Conservation (phyloP, 2,329 filamentous ascomycete species). For the Ascochyta viciae-villosae region DNA sequence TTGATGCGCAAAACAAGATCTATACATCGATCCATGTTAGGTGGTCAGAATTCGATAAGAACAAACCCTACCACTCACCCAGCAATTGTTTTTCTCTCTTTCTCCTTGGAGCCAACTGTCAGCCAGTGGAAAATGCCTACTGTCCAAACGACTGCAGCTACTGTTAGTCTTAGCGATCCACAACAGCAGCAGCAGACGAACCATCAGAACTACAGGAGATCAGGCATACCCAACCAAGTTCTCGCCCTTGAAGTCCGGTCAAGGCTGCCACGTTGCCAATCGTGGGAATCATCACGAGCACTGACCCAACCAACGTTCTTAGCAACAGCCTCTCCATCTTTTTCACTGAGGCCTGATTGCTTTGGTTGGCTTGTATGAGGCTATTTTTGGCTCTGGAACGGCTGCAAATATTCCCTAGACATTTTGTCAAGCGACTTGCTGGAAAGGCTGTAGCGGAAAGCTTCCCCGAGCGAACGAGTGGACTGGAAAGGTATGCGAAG, state of each 20-base stretch:
- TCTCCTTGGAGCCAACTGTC: conserved; percentile 36
- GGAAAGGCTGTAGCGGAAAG: conserved; percentile 5
- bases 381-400: conserved; percentile 3
- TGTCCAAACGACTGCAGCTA: conserved; percentile 44
- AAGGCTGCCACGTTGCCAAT: conserved; percentile 48
- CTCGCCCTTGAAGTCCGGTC: conserved; percentile 38
- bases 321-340: conserved; percentile 37
- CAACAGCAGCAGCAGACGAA: conserved; percentile 23
- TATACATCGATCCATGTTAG: not conserved
- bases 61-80: not conserved
- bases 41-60: not conserved
- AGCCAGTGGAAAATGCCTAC: conserved; percentile 47
- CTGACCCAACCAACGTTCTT: conserved; percentile 42
- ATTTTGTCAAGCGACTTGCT: conserved; percentile 22
- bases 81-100: conserved; percentile 14
- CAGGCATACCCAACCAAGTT: conserved; percentile 52
- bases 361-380: conserved; percentile 11
- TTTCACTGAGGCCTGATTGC: conserved; percentile 27
- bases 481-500: conserved; percentile 49
- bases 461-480: conserved; percentile 31
- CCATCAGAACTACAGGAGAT: conserved; percentile 51
- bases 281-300: conserved; percentile 50
- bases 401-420: conserved; percentile 22
- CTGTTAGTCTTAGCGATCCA: not conserved
- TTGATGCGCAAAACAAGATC: not conserved